These are phyloP conservation scores for Allium fistulosum DNA, from an alignment of 106 monocot genomes.

Conservation along the genomic window DNA sequence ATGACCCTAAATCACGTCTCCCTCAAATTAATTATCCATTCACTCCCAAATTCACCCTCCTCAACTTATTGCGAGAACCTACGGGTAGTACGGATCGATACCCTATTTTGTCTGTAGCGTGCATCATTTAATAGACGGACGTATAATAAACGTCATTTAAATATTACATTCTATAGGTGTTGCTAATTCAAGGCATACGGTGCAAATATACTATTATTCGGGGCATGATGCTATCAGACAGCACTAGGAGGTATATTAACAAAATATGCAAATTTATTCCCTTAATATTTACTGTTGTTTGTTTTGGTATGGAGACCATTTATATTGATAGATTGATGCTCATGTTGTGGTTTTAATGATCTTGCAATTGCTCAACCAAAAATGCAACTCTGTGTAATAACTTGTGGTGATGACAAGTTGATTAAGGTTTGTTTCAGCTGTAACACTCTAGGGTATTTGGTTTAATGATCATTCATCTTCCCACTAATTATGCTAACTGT, in stretches of 20 bases:
- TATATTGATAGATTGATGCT: slow-evolving; percentile 66
- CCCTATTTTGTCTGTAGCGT: no score
- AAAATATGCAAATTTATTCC: neutral
- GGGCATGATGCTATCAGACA: slow-evolving; percentile 62
- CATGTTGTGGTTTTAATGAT: slow-evolving; percentile 87
- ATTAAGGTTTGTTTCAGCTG: slow-evolving; percentile 29
- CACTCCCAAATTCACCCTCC: no score
- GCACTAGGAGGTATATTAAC: slow-evolving; percentile 58
- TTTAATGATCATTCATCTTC: neutral
- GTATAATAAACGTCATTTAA: no score
- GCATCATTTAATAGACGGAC: no score
- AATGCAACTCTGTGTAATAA: slow-evolving; percentile 73
- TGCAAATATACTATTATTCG: slow-evolving; percentile 75
- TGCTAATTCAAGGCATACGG: slow-evolving; percentile 77
- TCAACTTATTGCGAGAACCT: no score
- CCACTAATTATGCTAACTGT: neutral
- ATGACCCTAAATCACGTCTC: no score
- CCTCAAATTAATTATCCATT: no score
- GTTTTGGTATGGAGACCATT: slow-evolving; percentile 1
- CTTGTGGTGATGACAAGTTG: slow-evolving; percentile 89
- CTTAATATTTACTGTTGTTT: neutral
- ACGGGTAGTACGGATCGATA: no score
- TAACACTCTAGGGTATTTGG: neutral
- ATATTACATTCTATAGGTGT: slow-evolving; percentile 32
- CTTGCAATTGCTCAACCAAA: slow-evolving; percentile 82